Base-by-base conservation (phyloP, 352 stramenopile genomes). In the Globisporangium lucens region DNA sequence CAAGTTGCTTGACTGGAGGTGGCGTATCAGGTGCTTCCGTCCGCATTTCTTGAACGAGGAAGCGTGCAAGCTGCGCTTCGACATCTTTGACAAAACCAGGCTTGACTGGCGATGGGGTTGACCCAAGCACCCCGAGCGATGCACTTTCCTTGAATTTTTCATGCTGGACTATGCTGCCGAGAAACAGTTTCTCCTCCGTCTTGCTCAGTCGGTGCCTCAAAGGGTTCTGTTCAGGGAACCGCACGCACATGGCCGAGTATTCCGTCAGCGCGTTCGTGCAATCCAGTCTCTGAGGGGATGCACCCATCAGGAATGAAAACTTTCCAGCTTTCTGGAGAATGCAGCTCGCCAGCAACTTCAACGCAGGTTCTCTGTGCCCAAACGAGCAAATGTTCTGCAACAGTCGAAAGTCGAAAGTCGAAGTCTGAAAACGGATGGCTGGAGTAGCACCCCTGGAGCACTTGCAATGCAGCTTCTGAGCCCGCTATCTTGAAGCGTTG, bases 401-500 rank as follows among this genome's bases (percentile, higher is more conserved):
- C 41, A 49, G 57, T 12, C 7, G 87, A 56, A 20, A 49, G 57
- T 12, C 7, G 87, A 56, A 20, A 71, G 49, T 82, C 75, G n/a
- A 41, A n/a, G 0, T 20, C 3, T 0, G 73, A 75, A 59, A 74
- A 85, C 8, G 76, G 75, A 9, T 74, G 67, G 55, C 62, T 76
- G 0, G 70, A 79, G 7, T 61, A 62, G 57, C 79, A 89, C 1
- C 72, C 66, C 66, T 70, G 73, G 13, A 88, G 59, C 41, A 83
- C 52, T 56, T 78, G 65, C 24, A 87, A 29, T 4, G 76, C 74
- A 13, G 75, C 73, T 38, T 89, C 77, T 2, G 69, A 51, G 20
- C 73, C 75, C 9, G 77, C 85, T 79, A 89, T 85, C 15, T 66
- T 58, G 6, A 83, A 30, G 1, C n/a, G 6, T 71, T 47, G 10